A percentile compares a stretch with the other conserved stretches of the same genome.
phyloP scores from a whole-genome alignment of 1,284 basidiomycete genomes.

The Mycena citricolor region DNA sequence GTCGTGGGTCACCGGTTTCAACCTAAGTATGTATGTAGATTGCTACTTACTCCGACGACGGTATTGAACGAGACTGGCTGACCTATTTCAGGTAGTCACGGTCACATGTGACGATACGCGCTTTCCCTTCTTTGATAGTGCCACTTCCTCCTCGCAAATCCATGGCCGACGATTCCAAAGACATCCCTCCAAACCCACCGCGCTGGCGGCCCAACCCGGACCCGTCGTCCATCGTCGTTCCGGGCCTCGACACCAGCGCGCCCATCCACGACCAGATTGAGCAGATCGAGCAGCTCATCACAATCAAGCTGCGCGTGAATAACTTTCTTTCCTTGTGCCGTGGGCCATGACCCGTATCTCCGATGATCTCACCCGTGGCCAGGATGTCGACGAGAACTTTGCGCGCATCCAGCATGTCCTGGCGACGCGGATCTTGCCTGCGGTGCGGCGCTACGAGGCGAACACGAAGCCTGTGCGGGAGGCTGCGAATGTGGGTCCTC shows the following conservation, averaged over 20 bases:
- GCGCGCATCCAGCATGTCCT: constrained; percentile 87
- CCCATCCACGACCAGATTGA: constrained; percentile 85
- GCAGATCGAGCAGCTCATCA: constrained; percentile 94
- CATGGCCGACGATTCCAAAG: too few relatives aligned
- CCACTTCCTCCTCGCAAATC: too few relatives aligned
- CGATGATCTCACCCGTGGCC: too few relatives aligned
- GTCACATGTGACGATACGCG: too few relatives aligned
- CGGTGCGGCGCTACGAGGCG: constrained; percentile 85
- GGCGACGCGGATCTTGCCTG: constrained; percentile 78
- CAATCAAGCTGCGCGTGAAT: constrained; percentile 75
- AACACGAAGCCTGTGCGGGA: constrained; percentile 86
- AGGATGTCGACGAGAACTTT: constrained; percentile 95
- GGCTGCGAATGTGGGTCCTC: constrained; percentile 74
- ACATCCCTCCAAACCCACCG: constrained; percentile 50
- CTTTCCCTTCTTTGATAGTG: too few relatives aligned
- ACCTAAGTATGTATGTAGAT: too few relatives aligned
- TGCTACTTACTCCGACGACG: too few relatives aligned
- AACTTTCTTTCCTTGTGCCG: constrained; percentile 9
- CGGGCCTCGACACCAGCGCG: constrained; percentile 74
- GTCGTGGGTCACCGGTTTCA: too few relatives aligned
- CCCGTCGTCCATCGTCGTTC: constrained; percentile 63
- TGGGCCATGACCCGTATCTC: constrained; percentile 1
- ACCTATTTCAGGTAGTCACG: too few relatives aligned
- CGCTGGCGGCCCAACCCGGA: constrained; percentile 67
- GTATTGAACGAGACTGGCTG: too few relatives aligned